These are phyloP conservation scores for Ophiostoma triangulosporum DNA, from an alignment of 2,329 filamentous ascomycete genomes.

Conservation along the genomic window DNA sequence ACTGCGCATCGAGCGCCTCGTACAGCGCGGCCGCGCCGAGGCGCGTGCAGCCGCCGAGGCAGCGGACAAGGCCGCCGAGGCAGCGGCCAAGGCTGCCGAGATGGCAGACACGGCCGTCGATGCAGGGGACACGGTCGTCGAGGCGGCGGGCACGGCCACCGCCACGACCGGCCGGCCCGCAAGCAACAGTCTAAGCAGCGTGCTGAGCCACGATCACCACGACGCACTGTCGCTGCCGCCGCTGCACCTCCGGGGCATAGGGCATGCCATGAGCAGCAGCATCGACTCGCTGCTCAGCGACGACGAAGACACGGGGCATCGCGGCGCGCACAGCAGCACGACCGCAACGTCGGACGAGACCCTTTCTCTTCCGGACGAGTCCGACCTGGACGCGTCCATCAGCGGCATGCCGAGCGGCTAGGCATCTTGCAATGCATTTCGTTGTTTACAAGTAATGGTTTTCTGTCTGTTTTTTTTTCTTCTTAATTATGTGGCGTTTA, in stretches of 20 bases:
- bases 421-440: too few species aligned
- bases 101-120: too few species aligned
- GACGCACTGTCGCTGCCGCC: neutral
- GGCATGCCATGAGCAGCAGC: conserved; percentile 7
- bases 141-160: too few species aligned
- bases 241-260: neutral
- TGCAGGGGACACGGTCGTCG: too few species aligned
- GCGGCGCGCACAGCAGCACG: conserved; percentile 2
- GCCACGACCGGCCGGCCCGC: neutral
- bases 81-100: too few species aligned
- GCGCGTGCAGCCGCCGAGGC: neutral
- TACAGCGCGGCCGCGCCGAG: conserved; percentile 44
- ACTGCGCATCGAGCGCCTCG: conserved; percentile 62
- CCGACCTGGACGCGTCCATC: neutral
- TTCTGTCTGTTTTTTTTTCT: too few species aligned
- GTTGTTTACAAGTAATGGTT: too few species aligned
- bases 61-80: too few species aligned
- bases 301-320: neutral
- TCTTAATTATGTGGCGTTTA: too few species aligned
- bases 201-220: neutral
- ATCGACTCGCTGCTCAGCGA: conserved; percentile 9
- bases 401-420: neutral
- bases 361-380: neutral
- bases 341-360: conserved; percentile 12
- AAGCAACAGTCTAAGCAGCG: neutral